A percentile compares a stretch with the other conserved stretches of the same genome.
Evolutionary conservation across 2,329 filamentous ascomycete genomes (phyloP).

Genomic region (Beauveria sp.): DNA sequence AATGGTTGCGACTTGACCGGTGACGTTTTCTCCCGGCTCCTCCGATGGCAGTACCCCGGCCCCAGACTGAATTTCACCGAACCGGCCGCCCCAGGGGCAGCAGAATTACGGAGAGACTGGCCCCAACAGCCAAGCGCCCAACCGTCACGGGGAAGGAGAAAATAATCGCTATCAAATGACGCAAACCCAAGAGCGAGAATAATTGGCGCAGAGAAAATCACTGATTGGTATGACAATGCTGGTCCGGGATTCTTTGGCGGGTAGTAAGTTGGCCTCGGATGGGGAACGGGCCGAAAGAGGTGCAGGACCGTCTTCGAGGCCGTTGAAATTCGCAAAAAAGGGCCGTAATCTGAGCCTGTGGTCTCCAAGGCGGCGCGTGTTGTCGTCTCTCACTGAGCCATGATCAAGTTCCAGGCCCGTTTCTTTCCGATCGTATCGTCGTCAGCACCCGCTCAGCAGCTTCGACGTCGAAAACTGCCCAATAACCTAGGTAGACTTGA

Average conservation of each 20-base stretch:
- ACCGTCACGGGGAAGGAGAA: not conserved
- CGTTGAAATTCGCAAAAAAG: not conserved
- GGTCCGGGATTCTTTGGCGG: not conserved
- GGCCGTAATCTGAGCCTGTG: not conserved
- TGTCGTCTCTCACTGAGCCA: not conserved
- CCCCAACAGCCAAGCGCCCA: not conserved
- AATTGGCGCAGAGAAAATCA: not conserved
- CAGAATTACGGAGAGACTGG: conserved; percentile 2
- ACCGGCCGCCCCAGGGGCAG: not conserved
- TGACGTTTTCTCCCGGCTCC: not conserved
- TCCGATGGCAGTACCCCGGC: not conserved
- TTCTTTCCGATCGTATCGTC: not conserved
- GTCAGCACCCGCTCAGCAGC: not conserved
- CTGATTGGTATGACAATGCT: not conserved
- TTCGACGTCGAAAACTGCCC: not conserved
- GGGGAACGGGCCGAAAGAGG: conserved; percentile 10
- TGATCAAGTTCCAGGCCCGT: not conserved
- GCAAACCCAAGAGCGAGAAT: not conserved
- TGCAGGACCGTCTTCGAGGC: not conserved
- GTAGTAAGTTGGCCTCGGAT: not conserved
- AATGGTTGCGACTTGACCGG: too few relatives aligned
- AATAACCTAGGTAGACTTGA: not conserved
- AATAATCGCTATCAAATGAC: conserved; percentile 2
- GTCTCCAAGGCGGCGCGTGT: not conserved
- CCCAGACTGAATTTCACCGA: conserved; percentile 6